Base-by-base conservation (phyloP, 148 eudicot genomes). In the Talinum fruticosum region DNA sequence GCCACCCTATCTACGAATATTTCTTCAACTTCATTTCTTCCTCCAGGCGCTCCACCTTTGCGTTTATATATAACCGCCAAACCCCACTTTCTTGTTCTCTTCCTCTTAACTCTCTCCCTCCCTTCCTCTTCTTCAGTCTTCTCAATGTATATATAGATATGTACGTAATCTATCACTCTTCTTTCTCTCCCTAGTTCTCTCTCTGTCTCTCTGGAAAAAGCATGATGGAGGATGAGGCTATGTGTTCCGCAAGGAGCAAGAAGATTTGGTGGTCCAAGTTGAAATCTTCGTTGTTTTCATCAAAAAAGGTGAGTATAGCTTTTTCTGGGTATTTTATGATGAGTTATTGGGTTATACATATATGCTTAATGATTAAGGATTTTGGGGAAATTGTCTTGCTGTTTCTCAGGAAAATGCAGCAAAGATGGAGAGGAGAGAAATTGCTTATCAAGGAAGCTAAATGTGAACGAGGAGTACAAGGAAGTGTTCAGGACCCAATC, bases 401-500 rank as follows among this genome's bases (percentile, higher is more conserved):
- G 6, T 35, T 76, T 76, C 35, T 36, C 76, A 86, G 88, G 88
- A 28, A 75, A 73, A 69, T 66, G 19, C 68, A 77, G 47, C 67
- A 78, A 80, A 78, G 82, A 53, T 45, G 74, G 33, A 44, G 54
- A 45, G 23, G 74, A 74, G 33, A 78, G 61, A 26, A 75, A 61
- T 69, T 64, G 72, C 80, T 72, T 67, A 47, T 28, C 76, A 33
- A 26, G 29, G 80, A 83, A 83, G 80, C 16, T 76, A 79, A 83
- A 76, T 38, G 86, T 86, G 16, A 76, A 83, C 38, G 86, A 83
- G 49, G 86, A 83, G 82, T 86, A 86, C 80, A 86, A 78, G 77
- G 86, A 76, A 83, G 84, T 86, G 49, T 83, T 86, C 70, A 75
- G 88, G 74, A 83, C 84, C 2, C 73, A 83, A 72, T 86, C 88